Evolutionary conservation across 73 alveolate genomes (phyloP).

Genomic region (Uronychia setigera): DNA sequence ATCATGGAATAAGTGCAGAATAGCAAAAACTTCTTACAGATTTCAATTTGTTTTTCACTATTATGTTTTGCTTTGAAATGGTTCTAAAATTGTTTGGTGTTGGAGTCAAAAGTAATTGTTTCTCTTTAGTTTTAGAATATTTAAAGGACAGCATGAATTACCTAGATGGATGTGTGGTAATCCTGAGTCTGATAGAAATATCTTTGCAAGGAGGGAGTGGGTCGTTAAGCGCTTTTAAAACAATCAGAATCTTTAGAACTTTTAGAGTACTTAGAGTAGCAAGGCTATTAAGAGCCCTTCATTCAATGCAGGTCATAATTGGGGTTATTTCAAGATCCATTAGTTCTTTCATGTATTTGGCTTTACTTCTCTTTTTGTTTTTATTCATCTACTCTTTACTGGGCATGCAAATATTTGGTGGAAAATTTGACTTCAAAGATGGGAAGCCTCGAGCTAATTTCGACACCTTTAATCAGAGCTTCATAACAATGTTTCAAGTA

Average conservation of each 20-base stretch:
- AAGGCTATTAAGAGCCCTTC: constrained; percentile 84
- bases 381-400: constrained; percentile 88
- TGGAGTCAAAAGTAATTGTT: constrained; percentile 73
- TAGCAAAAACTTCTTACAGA: constrained; percentile 49
- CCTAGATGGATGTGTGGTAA: constrained; percentile 92
- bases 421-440: constrained; percentile 62
- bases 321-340: constrained; percentile 86
- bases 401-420: constrained; percentile 97
- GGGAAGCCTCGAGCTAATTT: constrained; percentile 75
- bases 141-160: constrained; percentile 93
- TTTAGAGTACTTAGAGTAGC: constrained; percentile 96
- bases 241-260: constrained; percentile 95
- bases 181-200: constrained; percentile 88
- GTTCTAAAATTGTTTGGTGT: constrained; percentile 90
- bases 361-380: constrained; percentile 85
- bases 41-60: constrained; percentile 86
- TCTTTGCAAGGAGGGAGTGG: constrained; percentile 77
- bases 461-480: constrained; percentile 89
- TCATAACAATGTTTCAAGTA: constrained; percentile 88
- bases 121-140: constrained; percentile 64
- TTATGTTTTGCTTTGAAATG: constrained; percentile 91
- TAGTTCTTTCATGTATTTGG: constrained; percentile 79
- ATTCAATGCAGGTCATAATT: constrained; percentile 89
- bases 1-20: constrained; percentile 76
- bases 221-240: constrained; percentile 81